Base-by-base conservation (phyloP, 768 basidiomycete genomes). In the Filobasidium floriforme region DNA sequence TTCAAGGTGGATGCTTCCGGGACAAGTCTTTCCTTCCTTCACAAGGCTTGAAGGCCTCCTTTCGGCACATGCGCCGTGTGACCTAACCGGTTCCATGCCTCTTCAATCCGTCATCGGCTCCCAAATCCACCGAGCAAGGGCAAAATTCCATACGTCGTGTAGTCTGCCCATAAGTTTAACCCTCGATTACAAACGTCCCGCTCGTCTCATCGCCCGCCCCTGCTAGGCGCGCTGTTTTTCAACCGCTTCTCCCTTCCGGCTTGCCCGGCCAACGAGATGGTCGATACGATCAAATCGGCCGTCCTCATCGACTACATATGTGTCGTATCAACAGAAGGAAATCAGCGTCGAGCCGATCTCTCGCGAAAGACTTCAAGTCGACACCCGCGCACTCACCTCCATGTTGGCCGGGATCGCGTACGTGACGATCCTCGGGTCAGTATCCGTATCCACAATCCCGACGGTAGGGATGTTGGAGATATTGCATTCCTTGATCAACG, bases 401-500 rank as follows among this genome's bases (percentile, higher is more conserved):
- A 94, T 91, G 78, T 98, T 99, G n/a, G 90, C 92, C 0, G 92
- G 93, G 74, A 99, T 97, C 51, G 96, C 89, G 78, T 96, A 98
- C 84, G 97, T 96, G 68, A 99, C 93, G 44, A 92, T 83, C 28
- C 96, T 86, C 6, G 96, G 96, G 80, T 99, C 96, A 51, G 86
- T 89, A 76, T 99, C 92, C 24, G 92, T 90, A 79, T 99, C 96
- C 62, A 93, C 85, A 67, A 98, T 87, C 41, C 88, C 96, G 67
- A 98, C 86, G 0, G 96, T 98, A 0, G 96, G 96, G 64, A 98
- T 85, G 74, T 93, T 88, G 68, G 88, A 84, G 63, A 87, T 82
- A 18, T 91, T 90, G 73, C 91, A 93, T 81, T 99, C 96, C 62
- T 88, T 86, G 73, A 98, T 89, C 18, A 90, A 90, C 19, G 70